Percentiles rank a stretch among this genome's conserved stretches.
Evolutionary conservation across 331 rosid genomes (phyloP).

Genomic region (Dryas integrifolia): DNA sequence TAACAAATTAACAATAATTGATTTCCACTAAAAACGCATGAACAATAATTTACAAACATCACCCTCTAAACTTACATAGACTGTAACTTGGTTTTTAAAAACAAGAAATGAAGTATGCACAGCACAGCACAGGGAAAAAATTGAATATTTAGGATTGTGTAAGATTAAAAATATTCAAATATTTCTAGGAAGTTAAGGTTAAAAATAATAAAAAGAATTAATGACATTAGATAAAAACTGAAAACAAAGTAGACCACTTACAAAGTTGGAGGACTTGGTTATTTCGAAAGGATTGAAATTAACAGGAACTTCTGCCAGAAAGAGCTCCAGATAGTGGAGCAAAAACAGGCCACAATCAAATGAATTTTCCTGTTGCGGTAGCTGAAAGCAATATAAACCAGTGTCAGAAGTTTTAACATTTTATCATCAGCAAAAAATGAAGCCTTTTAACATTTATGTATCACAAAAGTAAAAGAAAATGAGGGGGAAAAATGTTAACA

Average conservation of each 20-base stretch:
- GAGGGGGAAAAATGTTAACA: background rate
- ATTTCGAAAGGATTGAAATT: conserved; percentile 71
- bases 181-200: background rate
- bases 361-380: conserved; percentile 94
- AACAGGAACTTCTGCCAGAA: conserved; percentile 73
- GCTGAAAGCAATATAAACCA: conserved; percentile 47
- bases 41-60: background rate
- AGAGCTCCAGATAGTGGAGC: conserved; percentile 91
- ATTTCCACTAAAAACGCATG: background rate
- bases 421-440: background rate
- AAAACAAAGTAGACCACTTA: conserved; percentile 46
- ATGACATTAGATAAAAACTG: background rate
- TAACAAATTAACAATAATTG: background rate
- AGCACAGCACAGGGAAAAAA: background rate
- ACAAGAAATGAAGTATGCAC: background rate
- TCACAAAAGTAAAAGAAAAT: conserved; percentile 4
- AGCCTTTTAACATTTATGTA: conserved; percentile 1
- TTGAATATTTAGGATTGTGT: background rate
- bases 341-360: conserved; percentile 89
- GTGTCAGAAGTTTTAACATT: conserved; percentile 20
- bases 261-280: conserved; percentile 67
- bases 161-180: background rate
- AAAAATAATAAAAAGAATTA: background rate
- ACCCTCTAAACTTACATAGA: background rate
- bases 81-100: background rate